These are phyloP conservation scores for Corylus americana DNA, from an alignment of 306 rosid genomes.

Conservation along the genomic window DNA sequence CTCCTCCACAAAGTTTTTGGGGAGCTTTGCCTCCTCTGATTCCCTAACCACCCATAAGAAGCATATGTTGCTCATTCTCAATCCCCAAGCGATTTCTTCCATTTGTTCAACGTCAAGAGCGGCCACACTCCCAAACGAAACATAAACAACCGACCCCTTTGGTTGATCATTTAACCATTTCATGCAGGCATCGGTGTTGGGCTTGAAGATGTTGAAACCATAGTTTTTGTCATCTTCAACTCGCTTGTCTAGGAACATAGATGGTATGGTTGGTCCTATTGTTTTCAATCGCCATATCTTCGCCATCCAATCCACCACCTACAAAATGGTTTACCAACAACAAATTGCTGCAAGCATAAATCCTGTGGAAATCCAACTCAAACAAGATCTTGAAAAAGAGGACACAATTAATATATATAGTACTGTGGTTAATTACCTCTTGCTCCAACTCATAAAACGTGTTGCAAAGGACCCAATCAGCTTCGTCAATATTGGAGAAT, in stretches of 20 bases:
- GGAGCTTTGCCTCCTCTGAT: constrained; percentile 3
- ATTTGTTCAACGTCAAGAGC: neutral
- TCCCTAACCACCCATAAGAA: constrained; percentile 7
- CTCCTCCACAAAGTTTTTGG: constrained; percentile 8
- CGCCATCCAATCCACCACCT: constrained; percentile 59
- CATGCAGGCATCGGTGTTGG: constrained; percentile 24
- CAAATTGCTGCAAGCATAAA: too few species aligned
- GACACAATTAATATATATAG: too few species aligned
- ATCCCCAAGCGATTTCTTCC: constrained; percentile 8
- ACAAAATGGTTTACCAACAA: neutral
- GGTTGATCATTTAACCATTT: constrained; percentile 38
- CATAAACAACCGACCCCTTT: neutral
- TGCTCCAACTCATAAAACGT: constrained; percentile 59
- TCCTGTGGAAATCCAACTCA: too few species aligned
- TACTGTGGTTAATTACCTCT: constrained; percentile 33
- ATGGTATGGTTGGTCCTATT: constrained; percentile 65
- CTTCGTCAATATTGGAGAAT: constrained; percentile 43
- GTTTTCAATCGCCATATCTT: constrained; percentile 45
- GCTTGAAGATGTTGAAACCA: constrained; percentile 35
- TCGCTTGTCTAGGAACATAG: constrained; percentile 41
- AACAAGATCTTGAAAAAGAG: neutral
- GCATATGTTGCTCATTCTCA: neutral
- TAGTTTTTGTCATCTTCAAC: constrained; percentile 45
- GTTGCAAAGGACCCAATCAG: constrained; percentile 56
- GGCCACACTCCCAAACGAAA: neutral